Evolutionary conservation across 345 rosid species (phyloP).

Genomic region (Citrus trifoliata): DNA sequence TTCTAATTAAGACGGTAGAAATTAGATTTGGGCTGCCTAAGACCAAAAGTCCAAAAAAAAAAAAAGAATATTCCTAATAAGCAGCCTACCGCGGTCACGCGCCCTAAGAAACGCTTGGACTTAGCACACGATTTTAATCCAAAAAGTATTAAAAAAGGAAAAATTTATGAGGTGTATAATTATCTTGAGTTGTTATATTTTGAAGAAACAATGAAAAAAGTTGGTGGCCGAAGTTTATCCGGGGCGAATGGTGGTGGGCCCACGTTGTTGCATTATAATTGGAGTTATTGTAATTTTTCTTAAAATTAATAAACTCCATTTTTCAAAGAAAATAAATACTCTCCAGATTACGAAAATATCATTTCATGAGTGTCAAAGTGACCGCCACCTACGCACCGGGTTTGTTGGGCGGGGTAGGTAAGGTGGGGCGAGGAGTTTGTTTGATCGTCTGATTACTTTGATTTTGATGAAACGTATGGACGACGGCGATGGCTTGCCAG

Average conservation of each 20-base stretch:
- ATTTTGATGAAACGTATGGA: background rate
- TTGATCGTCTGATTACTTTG: background rate
- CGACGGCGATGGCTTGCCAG: background rate
- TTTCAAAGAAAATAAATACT: background rate
- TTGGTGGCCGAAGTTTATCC: slow-evolving; percentile 29
- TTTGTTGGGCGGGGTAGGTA: slow-evolving; percentile 13
- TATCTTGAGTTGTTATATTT: background rate
- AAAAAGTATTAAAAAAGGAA: too few relatives aligned
- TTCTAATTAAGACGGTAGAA: too few relatives aligned
- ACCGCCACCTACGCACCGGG: background rate
- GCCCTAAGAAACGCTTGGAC: background rate
- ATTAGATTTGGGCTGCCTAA: too few relatives aligned
- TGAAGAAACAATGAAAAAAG: background rate
- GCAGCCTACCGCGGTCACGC: background rate
- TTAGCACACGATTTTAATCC: background rate
- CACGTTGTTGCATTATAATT: slow-evolving; percentile 6
- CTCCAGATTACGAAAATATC: background rate
- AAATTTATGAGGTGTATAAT: background rate
- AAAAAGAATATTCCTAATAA: too few relatives aligned
- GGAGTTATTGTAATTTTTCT: background rate
- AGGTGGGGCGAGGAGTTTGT: background rate
- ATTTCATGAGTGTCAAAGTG: background rate
- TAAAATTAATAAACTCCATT: background rate
- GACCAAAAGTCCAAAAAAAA: too few relatives aligned
- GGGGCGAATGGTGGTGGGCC: slow-evolving; percentile 16